phyloP scores from a whole-genome alignment of 306 rosid species.

The Trifolium pratense region DNA sequence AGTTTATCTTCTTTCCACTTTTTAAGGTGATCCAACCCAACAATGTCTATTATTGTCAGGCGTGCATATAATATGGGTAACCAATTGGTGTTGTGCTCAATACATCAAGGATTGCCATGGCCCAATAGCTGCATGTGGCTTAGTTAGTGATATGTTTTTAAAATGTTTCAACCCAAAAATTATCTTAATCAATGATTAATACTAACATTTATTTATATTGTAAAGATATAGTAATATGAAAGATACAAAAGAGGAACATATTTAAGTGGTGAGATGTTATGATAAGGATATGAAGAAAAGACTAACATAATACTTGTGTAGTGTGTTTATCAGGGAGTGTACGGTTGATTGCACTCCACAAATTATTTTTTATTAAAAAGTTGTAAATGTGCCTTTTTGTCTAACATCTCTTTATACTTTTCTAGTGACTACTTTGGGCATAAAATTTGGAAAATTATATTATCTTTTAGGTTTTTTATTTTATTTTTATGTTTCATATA shows the following conservation, averaged over 20 bases:
- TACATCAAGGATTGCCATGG: constrained; percentile 2
- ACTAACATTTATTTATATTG: neutral
- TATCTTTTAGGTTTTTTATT: neutral
- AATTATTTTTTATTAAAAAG: neutral
- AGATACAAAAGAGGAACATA: neutral
- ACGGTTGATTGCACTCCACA: constrained; percentile 8
- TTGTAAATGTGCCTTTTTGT: neutral
- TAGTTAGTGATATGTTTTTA: neutral
- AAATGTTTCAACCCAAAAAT: constrained; percentile 2
- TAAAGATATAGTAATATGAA: neutral
- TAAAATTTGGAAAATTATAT: neutral
- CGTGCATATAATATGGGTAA: constrained; percentile 19
- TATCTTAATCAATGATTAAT: neutral
- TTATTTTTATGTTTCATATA: constrained; percentile 6
- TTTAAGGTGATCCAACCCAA: constrained; percentile 13
- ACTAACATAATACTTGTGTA: neutral
- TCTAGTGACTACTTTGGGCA: neutral
- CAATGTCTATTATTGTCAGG: constrained; percentile 21
- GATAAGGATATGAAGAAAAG: neutral
- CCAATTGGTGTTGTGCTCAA: neutral
- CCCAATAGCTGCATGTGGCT: neutral
- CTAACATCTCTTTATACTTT: constrained; percentile 2
- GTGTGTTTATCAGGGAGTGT: neutral
- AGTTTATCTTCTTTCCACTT: no score
- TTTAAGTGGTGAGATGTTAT: neutral